Evolutionary conservation across 306 rosid species (phyloP).

Genomic region (Castanea crenata): DNA sequence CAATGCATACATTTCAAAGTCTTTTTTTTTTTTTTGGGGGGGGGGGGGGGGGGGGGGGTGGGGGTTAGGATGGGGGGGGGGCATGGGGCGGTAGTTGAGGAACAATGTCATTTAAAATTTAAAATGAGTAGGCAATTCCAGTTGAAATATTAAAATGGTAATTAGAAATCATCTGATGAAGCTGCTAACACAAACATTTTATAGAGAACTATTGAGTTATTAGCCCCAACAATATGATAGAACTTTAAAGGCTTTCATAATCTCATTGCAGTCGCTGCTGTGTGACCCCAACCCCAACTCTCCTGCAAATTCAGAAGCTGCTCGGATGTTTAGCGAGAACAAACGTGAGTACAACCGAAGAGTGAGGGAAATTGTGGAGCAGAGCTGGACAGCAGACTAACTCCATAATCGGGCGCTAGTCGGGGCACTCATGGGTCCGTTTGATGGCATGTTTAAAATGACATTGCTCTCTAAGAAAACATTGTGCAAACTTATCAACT

Average conservation of each 20-base stretch:
- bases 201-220: neutral
- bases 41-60: too few species aligned
- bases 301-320: constrained; percentile 97
- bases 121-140: neutral
- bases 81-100: too few species aligned
- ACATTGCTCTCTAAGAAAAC: constrained; percentile 28
- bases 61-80: too few species aligned
- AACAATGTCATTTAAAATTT: too few species aligned
- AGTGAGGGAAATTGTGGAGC: constrained; percentile 89
- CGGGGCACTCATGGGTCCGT: constrained; percentile 15
- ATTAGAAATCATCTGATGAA: neutral
- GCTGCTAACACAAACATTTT: neutral
- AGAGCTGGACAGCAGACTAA: constrained; percentile 96
- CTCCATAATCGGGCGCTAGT: neutral
- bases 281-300: constrained; percentile 98
- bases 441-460: constrained; percentile 29
- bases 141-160: neutral
- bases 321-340: constrained; percentile 88
- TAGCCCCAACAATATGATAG: neutral
- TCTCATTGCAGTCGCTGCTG: constrained; percentile 68
- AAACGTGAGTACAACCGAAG: constrained; percentile 90
- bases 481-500: constrained; percentile 38
- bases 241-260: constrained; percentile 8
- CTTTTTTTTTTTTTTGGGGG: too few species aligned
- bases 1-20: too few species aligned